These are phyloP conservation scores for Yamadazyma songkhlaensis DNA, from an alignment of 1,139 yeast genomes.

Conservation along the genomic window DNA sequence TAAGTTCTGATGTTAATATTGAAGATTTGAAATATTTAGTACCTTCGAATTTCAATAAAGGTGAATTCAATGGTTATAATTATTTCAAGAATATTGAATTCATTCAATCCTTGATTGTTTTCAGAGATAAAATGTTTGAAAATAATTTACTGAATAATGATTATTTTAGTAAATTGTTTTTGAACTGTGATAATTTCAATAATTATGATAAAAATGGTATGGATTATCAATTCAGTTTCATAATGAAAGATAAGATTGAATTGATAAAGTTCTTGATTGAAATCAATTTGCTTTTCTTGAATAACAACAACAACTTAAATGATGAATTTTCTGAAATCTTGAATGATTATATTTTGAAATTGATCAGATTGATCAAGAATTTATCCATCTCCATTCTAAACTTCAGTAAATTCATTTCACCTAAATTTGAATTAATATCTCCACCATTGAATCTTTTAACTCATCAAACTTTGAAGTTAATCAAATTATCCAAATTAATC, in stretches of 20 bases:
- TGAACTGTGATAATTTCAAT: constrained; percentile 3
- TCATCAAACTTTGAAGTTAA: constrained; percentile 33
- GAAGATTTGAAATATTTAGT: constrained; percentile 16
- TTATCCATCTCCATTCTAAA: constrained; percentile 36
- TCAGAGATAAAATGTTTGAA: constrained; percentile 11
- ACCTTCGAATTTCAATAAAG: constrained; percentile 12
- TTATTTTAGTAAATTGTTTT: neutral
- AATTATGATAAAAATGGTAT: constrained; percentile 5
- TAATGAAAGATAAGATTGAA: constrained; percentile 21
- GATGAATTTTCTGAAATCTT: constrained; percentile 42
- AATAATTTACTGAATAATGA: constrained; percentile 2
- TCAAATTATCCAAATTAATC: constrained; percentile 34
- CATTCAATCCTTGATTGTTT: constrained; percentile 17
- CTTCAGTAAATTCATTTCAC: constrained; percentile 24
- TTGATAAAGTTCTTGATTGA: constrained; percentile 17
- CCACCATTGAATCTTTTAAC: constrained; percentile 36
- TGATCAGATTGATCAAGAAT: constrained; percentile 42
- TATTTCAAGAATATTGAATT: constrained; percentile 16
- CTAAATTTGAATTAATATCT: constrained; percentile 18
- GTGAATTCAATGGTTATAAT: constrained; percentile 13
- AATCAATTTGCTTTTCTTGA: constrained; percentile 11
- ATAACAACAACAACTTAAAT: constrained; percentile 14
- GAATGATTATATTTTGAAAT: constrained; percentile 46
- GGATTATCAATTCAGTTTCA: constrained; percentile 7
- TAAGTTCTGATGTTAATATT: constrained; percentile 2